Base-by-base conservation (phyloP, 768 basidiomycete genomes). In the Hypholoma fasciculare region DNA sequence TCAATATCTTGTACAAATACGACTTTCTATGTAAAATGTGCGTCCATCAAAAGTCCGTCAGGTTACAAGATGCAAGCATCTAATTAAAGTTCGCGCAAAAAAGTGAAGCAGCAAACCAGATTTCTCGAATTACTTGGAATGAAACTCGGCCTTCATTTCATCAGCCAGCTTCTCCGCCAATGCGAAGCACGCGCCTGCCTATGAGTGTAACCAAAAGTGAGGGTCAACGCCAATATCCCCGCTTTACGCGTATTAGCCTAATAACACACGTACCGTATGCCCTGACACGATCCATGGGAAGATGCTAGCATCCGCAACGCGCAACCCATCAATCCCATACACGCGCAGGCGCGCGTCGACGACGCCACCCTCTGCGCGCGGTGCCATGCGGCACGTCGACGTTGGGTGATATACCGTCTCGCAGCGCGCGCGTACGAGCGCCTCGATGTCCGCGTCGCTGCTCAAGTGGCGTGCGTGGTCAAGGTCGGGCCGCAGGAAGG, bases 391-490 rank as follows among this genome's bases (percentile, higher is more conserved):
- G 58, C 79, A 81, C 12, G 79, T 78, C 23, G 76, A 68, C 1
- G 75, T 68, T 0, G 79, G 80, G 60, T 82, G 81, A 62, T 80
- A 83, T 23, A 81, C 65, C n/a, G 81, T 82, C 60, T 78, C 75
- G 1, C 77, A 65, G 20, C 78, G 74, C 14, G 75, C 70, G 38
- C 71, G 67, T n/a, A 83, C 70, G 17, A 79, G 30, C 14, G 76
- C 71, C 40, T 71, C 73, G 3, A 82, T 53, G 52, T 81, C 78
- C n/a, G 69, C 73, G 52, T 82, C 75, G 26, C 71, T 69, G 54
- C 77, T 75, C 23, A 69, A 60, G 53, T 76, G 67, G 26, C 72
- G 58, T 30, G 63, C 59, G 51, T 78, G 78, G 59, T 83, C 81
- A 13, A 83, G 74, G 19, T 74, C 70, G 1, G 69, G 63, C 23